Evolutionary conservation across 2,329 filamentous ascomycete species (phyloP), one percentile per base, ranked within the genome.

Genomic region (Paraphaeosphaeria minitans): DNA sequence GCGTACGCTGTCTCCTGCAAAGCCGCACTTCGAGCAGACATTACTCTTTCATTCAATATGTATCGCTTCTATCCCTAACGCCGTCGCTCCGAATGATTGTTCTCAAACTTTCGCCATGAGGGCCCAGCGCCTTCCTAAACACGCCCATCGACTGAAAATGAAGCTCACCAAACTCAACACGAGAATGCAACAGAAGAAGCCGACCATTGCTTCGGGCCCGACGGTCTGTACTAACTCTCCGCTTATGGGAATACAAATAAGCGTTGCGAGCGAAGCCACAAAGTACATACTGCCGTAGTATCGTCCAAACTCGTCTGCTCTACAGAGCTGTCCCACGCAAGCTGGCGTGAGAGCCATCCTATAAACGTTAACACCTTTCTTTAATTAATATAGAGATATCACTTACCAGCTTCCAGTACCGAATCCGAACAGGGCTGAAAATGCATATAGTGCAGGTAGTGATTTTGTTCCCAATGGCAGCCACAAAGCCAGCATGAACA

Each of bases 261-360:
- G 60, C 5, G 73, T 72, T 5, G 74, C 71, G n/a, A 77, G 58
- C 56, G 69, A 72, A 4, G 73, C 73, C 8, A 77, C 64, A 57
- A 75, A 75, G 53, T 76, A 77, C 66, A 76, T 69, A 1, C 84
- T 83, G 0, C 84, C 84, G 65, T 86, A 80, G 12, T 84, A 77
- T 19, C 80, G 78, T 10, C 81, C 81, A 64, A 81, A 81, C 41
- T 83, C 79, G 41, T 81, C 68, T 8, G 76, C 77, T 33, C 77
- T 69, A 58, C 81, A 83, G 7, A 83, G 71, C 62, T 83, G 80
- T 2, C 79, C 79, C 3, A 83, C 71, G 53, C 80, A 83, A 21
- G 80, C 79, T 8, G 81, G 79, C 0, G 75, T 78, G 14, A 82
- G 62, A 2, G 74, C 71, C 63, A 82, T 80, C 64, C n/a, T n/a